phyloP scores from a whole-genome alignment of 169 alveolate genomes.

The Plasmodium billcollinsi region DNA sequence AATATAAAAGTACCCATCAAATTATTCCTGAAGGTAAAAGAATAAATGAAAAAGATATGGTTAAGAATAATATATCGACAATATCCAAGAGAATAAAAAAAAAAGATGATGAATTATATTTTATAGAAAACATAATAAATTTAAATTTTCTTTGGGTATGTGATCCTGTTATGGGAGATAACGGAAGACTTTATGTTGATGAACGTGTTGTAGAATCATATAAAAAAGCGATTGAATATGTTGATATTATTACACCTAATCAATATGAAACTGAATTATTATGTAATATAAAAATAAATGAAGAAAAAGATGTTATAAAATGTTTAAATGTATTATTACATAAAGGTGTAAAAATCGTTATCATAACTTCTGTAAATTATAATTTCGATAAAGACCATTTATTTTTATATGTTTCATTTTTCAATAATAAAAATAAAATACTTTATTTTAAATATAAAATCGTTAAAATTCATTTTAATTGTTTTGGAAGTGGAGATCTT shows the following conservation, averaged over 20 bases:
- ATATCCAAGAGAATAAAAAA: not conserved
- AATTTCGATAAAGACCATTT: conserved; percentile 41
- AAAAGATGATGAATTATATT: conserved; percentile 10
- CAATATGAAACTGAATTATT: conserved; percentile 67
- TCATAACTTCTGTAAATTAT: conserved; percentile 55
- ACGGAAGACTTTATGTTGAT: conserved; percentile 55
- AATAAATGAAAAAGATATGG: not conserved
- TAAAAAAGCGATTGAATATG: conserved; percentile 24
- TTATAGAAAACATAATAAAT: conserved; percentile 18
- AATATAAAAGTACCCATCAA: no score
- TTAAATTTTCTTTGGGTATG: conserved; percentile 53
- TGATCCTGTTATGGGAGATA: conserved; percentile 75
- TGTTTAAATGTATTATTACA: conserved; percentile 13
- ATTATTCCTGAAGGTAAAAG: not conserved
- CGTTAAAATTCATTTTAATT: conserved; percentile 13
- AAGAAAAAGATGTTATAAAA: conserved; percentile 45
- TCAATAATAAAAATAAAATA: conserved; percentile 14
- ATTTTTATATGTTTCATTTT: conserved; percentile 32
- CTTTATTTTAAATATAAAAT: conserved; percentile 46
- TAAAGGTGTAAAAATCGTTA: conserved; percentile 45
- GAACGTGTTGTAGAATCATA: conserved; percentile 23
- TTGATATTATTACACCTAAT: conserved; percentile 64
- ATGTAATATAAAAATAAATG: conserved; percentile 27
- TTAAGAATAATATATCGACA: not conserved
- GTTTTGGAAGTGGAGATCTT: conserved; percentile 55